Conservation (phyloP, 164 flowering plant genomes). For the Buxus sempervirens region DNA sequence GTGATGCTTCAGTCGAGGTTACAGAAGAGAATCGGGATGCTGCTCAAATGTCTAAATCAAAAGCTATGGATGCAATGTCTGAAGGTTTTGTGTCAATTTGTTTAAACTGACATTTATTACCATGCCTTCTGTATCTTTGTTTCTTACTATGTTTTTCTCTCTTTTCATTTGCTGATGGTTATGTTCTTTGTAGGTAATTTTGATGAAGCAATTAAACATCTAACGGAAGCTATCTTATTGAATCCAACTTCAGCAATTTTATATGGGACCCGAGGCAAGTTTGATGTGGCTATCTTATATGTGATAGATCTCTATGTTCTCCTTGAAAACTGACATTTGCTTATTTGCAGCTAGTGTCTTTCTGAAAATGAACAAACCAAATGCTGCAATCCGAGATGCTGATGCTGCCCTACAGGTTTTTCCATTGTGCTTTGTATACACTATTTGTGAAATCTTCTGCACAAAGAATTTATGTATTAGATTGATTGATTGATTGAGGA, state of each 20-base stretch:
- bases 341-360: constrained; percentile 64
- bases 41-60: constrained; percentile 60
- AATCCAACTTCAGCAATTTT: constrained; percentile 88
- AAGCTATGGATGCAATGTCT: constrained; percentile 82
- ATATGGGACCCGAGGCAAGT: constrained; percentile 81
- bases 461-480: neutral
- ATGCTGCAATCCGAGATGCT: constrained; percentile 93
- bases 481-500: neutral
- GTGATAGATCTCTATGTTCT: neutral
- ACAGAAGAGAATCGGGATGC: constrained; percentile 80
- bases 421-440: neutral
- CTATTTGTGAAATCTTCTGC: neutral
- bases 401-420: constrained; percentile 80
- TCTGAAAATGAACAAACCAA: constrained; percentile 89
- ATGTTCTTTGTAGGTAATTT: constrained; percentile 46
- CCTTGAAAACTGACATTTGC: neutral
- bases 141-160: neutral
- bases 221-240: constrained; percentile 71
- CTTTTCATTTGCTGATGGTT: constrained; percentile 1
- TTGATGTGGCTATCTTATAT: neutral
- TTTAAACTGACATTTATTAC: neutral
- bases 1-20: constrained; percentile 77
- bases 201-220: constrained; percentile 71
- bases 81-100: constrained; percentile 48
- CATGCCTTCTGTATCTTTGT: neutral